These are phyloP conservation scores for Begonia peltatifolia DNA, from an alignment of 306 rosid genomes.

Conservation along the genomic window DNA sequence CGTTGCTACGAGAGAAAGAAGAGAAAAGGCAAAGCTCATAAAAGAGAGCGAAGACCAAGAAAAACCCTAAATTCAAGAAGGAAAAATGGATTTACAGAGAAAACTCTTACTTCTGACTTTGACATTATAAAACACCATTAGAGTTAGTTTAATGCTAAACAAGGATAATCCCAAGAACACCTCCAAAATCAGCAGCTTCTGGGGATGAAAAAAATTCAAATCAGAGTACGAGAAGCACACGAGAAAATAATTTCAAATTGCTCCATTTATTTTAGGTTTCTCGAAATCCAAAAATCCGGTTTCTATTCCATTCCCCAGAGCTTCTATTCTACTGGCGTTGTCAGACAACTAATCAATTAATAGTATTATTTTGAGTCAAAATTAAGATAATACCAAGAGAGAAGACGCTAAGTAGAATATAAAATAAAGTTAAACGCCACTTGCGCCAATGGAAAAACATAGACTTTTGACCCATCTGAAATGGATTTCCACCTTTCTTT, in stretches of 20 bases:
- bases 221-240: constrained; percentile 8
- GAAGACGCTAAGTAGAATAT: background rate
- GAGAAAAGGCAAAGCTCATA: background rate
- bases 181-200: background rate
- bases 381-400: background rate
- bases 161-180: no score
- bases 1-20: constrained; percentile 30
- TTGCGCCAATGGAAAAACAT: background rate
- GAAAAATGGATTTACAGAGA: background rate
- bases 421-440: background rate
- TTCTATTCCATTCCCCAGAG: constrained; percentile 99
- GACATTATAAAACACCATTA: background rate
- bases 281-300: constrained; percentile 79
- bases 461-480: background rate
- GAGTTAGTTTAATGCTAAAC: background rate
- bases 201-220: background rate
- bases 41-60: constrained; percentile 4
- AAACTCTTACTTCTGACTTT: background rate
- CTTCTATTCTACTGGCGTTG: constrained; percentile 94
- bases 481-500: background rate
- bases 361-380: no score
- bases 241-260: constrained; percentile 3
- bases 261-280: constrained; percentile 23
- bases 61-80: constrained; percentile 8
- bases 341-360: constrained; percentile 17